These are phyloP conservation scores for Penicillium concentricum DNA, from an alignment of 2,329 filamentous ascomycete species.

Conservation along the genomic window DNA sequence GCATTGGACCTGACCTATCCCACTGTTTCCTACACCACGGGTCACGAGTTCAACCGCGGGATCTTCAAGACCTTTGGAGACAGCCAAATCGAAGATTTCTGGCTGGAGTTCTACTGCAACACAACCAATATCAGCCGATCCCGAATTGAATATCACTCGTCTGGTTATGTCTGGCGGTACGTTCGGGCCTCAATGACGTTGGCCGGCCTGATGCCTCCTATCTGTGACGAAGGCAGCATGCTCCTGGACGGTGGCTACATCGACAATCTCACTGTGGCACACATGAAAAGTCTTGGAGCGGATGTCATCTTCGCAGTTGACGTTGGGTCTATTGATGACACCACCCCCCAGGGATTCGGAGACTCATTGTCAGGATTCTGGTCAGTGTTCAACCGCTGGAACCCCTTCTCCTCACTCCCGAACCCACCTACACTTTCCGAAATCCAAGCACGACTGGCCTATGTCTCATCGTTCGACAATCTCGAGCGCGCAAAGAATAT, in stretches of 20 bases:
- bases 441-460: conserved; percentile 91
- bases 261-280: conserved; percentile 92
- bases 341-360: conserved; percentile 87
- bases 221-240: conserved; percentile 97
- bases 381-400: conserved; percentile 95
- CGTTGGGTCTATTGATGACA: conserved; percentile 87
- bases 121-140: conserved; percentile 98
- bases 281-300: conserved; percentile 93
- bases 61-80: conserved; percentile 99
- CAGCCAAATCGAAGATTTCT: conserved; percentile 97
- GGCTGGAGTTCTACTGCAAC: conserved; percentile 98
- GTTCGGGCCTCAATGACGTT: conserved; percentile 96
- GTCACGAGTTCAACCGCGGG: conserved; percentile 97
- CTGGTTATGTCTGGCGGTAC: conserved; percentile 96
- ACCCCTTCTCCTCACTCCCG: conserved; percentile 81
- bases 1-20: conserved; percentile 94
- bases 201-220: conserved; percentile 83
- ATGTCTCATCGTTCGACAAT: conserved; percentile 92
- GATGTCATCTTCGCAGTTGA: conserved; percentile 95
- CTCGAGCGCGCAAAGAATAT: conserved; percentile 89
- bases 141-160: conserved; percentile 87
- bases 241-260: conserved; percentile 94
- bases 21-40: conserved; percentile 93
- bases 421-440: conserved; percentile 95
- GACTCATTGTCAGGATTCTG: conserved; percentile 94